Conservation (phyloP, 495 filamentous ascomycete species). For the Bacidia gigantensis region DNA sequence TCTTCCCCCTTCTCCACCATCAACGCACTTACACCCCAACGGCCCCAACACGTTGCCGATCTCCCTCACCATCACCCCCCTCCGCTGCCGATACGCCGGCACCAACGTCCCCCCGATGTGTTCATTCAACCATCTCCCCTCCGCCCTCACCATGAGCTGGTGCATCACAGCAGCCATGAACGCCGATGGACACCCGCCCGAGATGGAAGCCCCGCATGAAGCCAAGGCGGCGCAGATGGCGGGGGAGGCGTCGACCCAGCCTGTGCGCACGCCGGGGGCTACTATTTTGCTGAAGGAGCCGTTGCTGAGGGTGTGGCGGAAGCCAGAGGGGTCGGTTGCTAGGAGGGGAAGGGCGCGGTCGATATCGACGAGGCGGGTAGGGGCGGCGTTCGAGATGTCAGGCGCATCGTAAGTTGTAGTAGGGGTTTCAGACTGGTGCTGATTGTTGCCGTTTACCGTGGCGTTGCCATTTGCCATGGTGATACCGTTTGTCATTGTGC, state of each 20-base stretch:
- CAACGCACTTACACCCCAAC: too few species aligned
- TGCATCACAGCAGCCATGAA: constrained; percentile 51
- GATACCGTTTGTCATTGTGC: too few species aligned
- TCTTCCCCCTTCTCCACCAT: constrained; percentile 29
- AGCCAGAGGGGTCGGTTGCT: constrained; percentile 43
- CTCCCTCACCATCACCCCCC: constrained; percentile 36
- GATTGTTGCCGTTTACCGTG: too few species aligned
- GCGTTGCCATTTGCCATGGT: too few species aligned
- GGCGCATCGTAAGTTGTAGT: neutral
- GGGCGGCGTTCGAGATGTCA: constrained; percentile 24
- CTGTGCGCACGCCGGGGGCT: constrained; percentile 64
- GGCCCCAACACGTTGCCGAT: constrained; percentile 43
- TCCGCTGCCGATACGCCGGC: constrained; percentile 43
- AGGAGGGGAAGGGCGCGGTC: too few species aligned
- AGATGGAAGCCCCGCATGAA: constrained; percentile 52
- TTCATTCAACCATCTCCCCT: constrained; percentile 32
- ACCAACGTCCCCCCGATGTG: constrained; percentile 37
- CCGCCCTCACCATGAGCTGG: constrained; percentile 39
- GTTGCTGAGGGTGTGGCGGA: constrained; percentile 68
- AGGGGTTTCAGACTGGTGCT: too few species aligned
- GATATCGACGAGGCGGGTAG: constrained; percentile 65
- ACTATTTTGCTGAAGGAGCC: constrained; percentile 74
- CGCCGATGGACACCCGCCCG: constrained; percentile 67
- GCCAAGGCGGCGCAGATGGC: constrained; percentile 54
- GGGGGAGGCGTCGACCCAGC: constrained; percentile 64